A percentile compares a stretch with the other conserved stretches of the same genome.
phyloP scores from a whole-genome alignment of 768 basidiomycete genomes.

The Multifurca ochricompacta region DNA sequence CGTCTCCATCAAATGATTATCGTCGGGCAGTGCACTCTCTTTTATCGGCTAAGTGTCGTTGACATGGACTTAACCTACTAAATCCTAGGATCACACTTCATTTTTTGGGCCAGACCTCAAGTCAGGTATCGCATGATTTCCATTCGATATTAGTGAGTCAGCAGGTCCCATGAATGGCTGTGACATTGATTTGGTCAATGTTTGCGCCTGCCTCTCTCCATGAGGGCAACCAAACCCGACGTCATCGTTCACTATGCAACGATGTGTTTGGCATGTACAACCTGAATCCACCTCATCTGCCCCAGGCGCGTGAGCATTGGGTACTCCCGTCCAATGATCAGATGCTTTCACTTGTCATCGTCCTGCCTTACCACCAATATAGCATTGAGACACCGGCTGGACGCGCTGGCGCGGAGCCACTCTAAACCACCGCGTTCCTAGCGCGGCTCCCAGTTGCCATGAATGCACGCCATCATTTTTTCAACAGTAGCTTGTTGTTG shows the following conservation, averaged over 20 bases:
- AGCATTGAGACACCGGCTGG: neutral
- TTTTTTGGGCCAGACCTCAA: too few species aligned
- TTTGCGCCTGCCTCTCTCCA: neutral
- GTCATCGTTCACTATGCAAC: neutral
- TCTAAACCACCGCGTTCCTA: neutral
- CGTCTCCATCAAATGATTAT: too few species aligned
- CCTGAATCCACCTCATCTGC: neutral
- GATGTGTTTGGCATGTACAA: neutral
- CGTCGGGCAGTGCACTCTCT: neutral
- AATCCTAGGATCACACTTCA: neutral
- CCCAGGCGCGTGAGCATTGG: neutral
- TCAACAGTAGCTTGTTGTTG: too few species aligned
- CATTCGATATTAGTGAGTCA: neutral
- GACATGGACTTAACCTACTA: neutral
- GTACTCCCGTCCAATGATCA: neutral
- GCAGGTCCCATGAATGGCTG: neutral
- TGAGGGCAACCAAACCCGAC: conserved; percentile 6
- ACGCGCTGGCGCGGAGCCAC: neutral
- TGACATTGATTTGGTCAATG: neutral
- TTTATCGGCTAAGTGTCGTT: neutral
- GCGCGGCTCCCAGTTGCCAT: neutral
- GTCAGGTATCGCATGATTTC: neutral
- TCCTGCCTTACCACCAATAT: too few species aligned
- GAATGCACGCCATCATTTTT: neutral
- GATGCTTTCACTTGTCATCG: neutral